Conservation (phyloP, 805 yeast species). For the Suhomyces sp. region DNA sequence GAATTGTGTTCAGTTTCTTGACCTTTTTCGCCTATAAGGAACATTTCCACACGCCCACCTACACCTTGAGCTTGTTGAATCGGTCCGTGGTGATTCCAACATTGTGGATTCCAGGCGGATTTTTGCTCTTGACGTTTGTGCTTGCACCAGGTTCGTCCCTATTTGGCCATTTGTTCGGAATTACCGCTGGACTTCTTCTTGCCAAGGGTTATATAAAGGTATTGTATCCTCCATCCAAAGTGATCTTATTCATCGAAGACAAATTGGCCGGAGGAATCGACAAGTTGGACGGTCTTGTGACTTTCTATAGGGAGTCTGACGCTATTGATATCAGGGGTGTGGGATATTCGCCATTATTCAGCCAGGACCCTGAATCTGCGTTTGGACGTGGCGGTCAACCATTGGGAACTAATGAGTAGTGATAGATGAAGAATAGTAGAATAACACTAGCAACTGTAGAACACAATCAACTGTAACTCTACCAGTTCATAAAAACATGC, state of each 20-base stretch:
- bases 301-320: constrained; percentile 59
- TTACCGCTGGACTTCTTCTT: constrained; percentile 63
- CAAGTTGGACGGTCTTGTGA: constrained; percentile 51
- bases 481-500: no score
- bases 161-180: constrained; percentile 70
- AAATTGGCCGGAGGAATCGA: constrained; percentile 50
- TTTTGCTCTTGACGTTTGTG: constrained; percentile 47
- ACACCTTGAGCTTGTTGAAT: constrained; percentile 27
- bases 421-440: background rate
- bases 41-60: constrained; percentile 38
- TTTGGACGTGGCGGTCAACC: constrained; percentile 21
- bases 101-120: constrained; percentile 51
- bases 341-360: constrained; percentile 27
- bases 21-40: constrained; percentile 57
- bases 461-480: background rate
- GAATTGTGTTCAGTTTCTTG: constrained; percentile 67
- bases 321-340: constrained; percentile 46
- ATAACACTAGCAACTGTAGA: background rate
- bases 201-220: constrained; percentile 54
- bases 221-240: constrained; percentile 64
- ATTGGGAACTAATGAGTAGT: constrained; percentile 14
- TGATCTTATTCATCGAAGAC: constrained; percentile 62
- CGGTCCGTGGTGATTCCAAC: constrained; percentile 55
- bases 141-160: constrained; percentile 66
- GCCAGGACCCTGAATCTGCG: constrained; percentile 20